Conservation (phyloP, 805 yeast species). For the Saccharomycopsis guyanensis region DNA sequence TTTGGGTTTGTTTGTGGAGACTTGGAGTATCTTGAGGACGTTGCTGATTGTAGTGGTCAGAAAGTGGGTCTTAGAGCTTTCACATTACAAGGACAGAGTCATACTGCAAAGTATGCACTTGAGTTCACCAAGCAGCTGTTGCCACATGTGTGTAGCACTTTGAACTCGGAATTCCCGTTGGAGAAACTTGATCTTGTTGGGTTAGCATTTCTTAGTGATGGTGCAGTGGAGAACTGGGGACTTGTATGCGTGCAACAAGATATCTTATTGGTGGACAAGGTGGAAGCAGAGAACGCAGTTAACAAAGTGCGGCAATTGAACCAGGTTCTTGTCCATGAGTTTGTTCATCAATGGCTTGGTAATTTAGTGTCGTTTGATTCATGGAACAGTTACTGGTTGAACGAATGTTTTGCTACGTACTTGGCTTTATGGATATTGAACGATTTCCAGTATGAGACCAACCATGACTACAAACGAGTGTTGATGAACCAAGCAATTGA, state of each 20-base stretch:
- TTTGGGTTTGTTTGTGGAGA: constrained; percentile 69
- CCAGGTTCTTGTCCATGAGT: constrained; percentile 61
- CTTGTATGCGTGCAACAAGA: constrained; percentile 51
- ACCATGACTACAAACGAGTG: constrained; percentile 23
- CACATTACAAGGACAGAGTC: constrained; percentile 46
- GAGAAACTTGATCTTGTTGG: constrained; percentile 60
- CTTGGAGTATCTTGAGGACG: constrained; percentile 40
- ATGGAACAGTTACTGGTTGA: constrained; percentile 66
- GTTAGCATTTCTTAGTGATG: constrained; percentile 64
- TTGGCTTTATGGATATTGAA: constrained; percentile 45
- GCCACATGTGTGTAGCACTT: constrained; percentile 40
- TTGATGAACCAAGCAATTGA: constrained; percentile 28
- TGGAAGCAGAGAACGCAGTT: constrained; percentile 20
- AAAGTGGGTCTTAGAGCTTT: constrained; percentile 44
- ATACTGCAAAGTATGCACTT: constrained; percentile 43
- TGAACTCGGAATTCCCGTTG: constrained; percentile 41
- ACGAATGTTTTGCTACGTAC: constrained; percentile 75
- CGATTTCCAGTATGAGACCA: constrained; percentile 14
- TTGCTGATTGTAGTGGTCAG: constrained; percentile 3
- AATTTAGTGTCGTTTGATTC: constrained; percentile 57
- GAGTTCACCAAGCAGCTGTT: constrained; percentile 39
- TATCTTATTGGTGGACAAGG: constrained; percentile 31
- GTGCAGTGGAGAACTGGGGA: constrained; percentile 80
- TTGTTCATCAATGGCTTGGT: constrained; percentile 79
- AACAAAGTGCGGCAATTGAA: constrained; percentile 28